These are phyloP conservation scores for Rhazya stricta DNA, from an alignment of 257 asterid species.

Conservation along the genomic window DNA sequence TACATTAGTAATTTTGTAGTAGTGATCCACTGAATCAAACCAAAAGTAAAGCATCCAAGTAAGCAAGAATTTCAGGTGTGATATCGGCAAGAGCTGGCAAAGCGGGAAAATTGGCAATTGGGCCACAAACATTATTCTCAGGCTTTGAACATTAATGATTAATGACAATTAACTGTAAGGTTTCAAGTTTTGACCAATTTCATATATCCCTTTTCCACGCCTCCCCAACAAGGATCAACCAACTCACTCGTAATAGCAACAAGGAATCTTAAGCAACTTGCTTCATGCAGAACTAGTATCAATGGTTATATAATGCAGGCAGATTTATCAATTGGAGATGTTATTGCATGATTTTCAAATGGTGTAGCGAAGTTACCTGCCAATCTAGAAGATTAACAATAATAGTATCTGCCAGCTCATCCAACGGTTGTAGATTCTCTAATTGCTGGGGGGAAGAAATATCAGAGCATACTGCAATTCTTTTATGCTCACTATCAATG, in stretches of 20 bases:
- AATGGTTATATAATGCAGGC: too few relatives aligned
- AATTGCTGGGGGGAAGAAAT: constrained; percentile 60
- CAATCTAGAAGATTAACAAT: constrained; percentile 67
- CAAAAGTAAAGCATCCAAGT: background rate
- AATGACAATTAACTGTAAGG: background rate
- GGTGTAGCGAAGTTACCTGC: constrained; percentile 45
- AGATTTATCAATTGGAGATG: background rate
- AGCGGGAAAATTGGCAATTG: background rate
- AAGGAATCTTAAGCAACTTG: background rate
- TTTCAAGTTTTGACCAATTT: background rate
- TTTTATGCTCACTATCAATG: constrained; percentile 37
- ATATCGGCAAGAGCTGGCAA: background rate
- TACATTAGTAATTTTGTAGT: background rate
- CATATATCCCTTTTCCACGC: background rate
- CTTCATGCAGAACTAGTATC: background rate
- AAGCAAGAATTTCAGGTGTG: background rate
- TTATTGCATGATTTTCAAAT: background rate
- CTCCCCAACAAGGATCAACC: background rate
- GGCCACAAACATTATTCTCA: background rate
- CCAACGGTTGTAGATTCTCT: constrained; percentile 46
- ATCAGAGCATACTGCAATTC: constrained; percentile 52
- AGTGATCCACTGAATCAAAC: background rate
- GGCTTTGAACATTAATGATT: background rate
- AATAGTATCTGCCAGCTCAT: constrained; percentile 45
- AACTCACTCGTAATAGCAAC: background rate